These are phyloP conservation scores for Chlorophyllum brunneum DNA, from an alignment of 768 basidiomycete species.

Conservation along the genomic window DNA sequence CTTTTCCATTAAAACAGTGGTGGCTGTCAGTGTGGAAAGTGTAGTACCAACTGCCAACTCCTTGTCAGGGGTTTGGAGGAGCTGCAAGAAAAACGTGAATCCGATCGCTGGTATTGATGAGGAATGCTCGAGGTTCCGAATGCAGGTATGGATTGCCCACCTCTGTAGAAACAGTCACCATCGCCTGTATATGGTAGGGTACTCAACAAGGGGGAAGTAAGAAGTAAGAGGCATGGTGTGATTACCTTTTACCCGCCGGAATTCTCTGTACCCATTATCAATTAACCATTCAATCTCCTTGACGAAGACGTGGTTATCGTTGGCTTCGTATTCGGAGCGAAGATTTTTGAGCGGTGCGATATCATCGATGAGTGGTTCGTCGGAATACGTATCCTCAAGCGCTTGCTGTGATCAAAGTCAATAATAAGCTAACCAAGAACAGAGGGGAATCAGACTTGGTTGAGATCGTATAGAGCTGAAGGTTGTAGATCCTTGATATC, in stretches of 20 bases:
- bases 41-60: slow-evolving; percentile 45
- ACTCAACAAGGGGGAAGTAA: neutral
- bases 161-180: slow-evolving; percentile 91
- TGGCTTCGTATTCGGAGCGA: slow-evolving; percentile 59
- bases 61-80: slow-evolving; percentile 46
- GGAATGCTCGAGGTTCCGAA: neutral
- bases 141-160: slow-evolving; percentile 30
- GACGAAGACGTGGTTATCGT: slow-evolving; percentile 54
- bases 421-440: neutral
- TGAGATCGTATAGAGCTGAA: slow-evolving; percentile 20
- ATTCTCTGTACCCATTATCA: slow-evolving; percentile 53
- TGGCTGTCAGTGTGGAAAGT: slow-evolving; percentile 47
- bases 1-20: slow-evolving; percentile 45
- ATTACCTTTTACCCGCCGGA: slow-evolving; percentile 72
- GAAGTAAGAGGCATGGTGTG: neutral
- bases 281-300: slow-evolving; percentile 74
- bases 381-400: slow-evolving; percentile 30
- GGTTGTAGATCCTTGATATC: slow-evolving; percentile 7
- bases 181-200: slow-evolving; percentile 71
- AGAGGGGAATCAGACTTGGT: slow-evolving; percentile 17
- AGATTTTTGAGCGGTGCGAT: slow-evolving; percentile 51
- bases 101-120: slow-evolving; percentile 55
- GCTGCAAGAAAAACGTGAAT: slow-evolving; percentile 75
- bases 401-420: slow-evolving; percentile 20
- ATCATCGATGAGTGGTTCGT: slow-evolving; percentile 51